These are phyloP conservation scores for Lactarius akahatsu DNA, from an alignment of 768 basidiomycete species.

Conservation along the genomic window DNA sequence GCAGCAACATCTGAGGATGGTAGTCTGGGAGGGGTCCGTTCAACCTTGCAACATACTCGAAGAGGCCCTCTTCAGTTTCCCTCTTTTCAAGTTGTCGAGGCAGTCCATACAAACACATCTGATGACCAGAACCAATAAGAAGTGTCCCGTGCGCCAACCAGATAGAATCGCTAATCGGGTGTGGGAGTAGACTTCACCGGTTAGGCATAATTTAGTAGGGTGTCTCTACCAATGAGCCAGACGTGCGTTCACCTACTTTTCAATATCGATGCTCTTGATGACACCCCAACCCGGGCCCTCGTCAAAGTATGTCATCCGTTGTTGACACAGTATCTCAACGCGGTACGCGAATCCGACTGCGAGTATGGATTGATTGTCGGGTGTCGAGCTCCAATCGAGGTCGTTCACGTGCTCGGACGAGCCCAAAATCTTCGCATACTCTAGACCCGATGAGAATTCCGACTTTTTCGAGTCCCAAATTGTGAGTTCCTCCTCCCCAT, in stretches of 20 bases:
- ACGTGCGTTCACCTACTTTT: conserved; percentile 48
- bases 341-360: conserved; percentile 83
- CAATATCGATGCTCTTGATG: conserved; percentile 67
- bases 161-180: conserved; percentile 84
- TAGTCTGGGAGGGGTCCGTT: conserved; percentile 90
- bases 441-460: conserved; percentile 88
- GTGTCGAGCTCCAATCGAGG: conserved; percentile 92
- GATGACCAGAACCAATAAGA: conserved; percentile 77
- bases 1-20: conserved; percentile 90
- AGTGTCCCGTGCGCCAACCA: conserved; percentile 86
- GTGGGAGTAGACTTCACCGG: conserved; percentile 50
- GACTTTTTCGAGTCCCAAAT: conserved; percentile 97
- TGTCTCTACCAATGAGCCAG: not conserved
- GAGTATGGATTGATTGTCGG: conserved; percentile 85
- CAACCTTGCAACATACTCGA: conserved; percentile 76
- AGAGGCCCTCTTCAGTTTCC: conserved; percentile 51
- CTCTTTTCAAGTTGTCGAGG: conserved; percentile 30
- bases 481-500: conserved; percentile 81
- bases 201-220: conserved; percentile 4
- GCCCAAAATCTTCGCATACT: conserved; percentile 59
- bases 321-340: conserved; percentile 86
- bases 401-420: conserved; percentile 65
- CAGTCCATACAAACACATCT: conserved; percentile 78
- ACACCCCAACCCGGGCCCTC: conserved; percentile 76
- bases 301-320: conserved; percentile 89